Evolutionary conservation across 805 yeast species (phyloP).

Genomic region (Teunomyces atbi): DNA sequence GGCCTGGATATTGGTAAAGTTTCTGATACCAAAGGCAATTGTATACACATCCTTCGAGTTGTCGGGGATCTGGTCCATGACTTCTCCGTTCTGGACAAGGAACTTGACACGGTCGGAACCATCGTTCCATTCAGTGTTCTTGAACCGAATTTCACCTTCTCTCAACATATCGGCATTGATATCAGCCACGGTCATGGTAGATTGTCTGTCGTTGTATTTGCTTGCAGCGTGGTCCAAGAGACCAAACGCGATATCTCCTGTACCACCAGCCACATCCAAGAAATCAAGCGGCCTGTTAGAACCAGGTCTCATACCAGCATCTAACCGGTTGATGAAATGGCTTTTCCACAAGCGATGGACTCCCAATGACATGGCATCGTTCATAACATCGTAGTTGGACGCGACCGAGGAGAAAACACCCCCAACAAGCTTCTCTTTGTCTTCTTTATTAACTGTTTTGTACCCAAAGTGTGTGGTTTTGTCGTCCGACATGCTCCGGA

Average conservation of each 20-base stretch:
- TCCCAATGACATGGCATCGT: slow-evolving; percentile 96
- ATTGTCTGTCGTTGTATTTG: slow-evolving; percentile 68
- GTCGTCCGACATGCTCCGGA: slow-evolving; percentile 10
- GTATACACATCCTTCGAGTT: slow-evolving; percentile 94
- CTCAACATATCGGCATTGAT: slow-evolving; percentile 94
- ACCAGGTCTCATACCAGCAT: slow-evolving; percentile 92
- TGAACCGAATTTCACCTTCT: slow-evolving; percentile 82
- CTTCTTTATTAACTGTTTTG: slow-evolving; percentile 71
- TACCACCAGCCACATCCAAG: slow-evolving; percentile 97
- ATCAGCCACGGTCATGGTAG: slow-evolving; percentile 89
- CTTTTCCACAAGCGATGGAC: slow-evolving; percentile 93
- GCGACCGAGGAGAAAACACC: slow-evolving; percentile 95
- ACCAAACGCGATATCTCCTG: slow-evolving; percentile 97
- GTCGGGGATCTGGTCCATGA: slow-evolving; percentile 76
- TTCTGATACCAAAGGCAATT: slow-evolving; percentile 95
- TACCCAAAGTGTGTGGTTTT: slow-evolving; percentile 92
- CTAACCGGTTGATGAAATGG: slow-evolving; percentile 82
- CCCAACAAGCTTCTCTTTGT: slow-evolving; percentile 80
- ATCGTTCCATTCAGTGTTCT: slow-evolving; percentile 59
- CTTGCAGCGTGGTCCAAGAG: slow-evolving; percentile 85
- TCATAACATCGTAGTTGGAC: slow-evolving; percentile 91
- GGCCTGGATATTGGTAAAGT: slow-evolving; percentile 91
- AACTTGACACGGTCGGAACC: slow-evolving; percentile 65
- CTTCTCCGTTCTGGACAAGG: slow-evolving; percentile 90
- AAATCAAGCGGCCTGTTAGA: slow-evolving; percentile 74